phyloP scores from a whole-genome alignment of 306 rosid genomes.

The Glycyrrhiza uralensis region DNA sequence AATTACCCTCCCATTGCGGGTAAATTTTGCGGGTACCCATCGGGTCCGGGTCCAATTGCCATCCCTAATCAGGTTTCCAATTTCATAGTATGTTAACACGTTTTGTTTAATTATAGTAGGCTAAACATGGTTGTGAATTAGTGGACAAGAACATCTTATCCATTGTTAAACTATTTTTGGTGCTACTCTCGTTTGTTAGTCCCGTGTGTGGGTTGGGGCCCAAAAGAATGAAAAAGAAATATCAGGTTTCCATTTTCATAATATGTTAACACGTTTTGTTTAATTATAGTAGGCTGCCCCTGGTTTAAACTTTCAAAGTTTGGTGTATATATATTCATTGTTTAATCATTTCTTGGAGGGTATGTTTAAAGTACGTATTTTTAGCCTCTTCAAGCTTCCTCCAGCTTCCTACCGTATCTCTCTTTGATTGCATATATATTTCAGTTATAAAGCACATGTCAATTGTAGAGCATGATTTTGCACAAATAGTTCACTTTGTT shows the following conservation, averaged over 20 bases:
- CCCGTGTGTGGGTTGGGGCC: conserved; percentile 6
- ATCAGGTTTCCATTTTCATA: too few relatives aligned
- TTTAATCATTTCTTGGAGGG: neutral
- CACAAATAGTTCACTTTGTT: conserved; percentile 27
- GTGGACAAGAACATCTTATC: conserved; percentile 39
- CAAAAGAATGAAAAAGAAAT: conserved; percentile 28
- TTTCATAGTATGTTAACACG: too few relatives aligned
- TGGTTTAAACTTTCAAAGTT: neutral
- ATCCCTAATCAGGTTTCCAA: too few relatives aligned
- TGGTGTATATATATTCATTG: neutral
- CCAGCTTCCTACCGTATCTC: conserved; percentile 32
- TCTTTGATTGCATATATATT: conserved; percentile 17
- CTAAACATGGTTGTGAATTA: neutral
- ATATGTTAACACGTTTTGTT: too few relatives aligned
- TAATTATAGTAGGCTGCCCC: too few relatives aligned
- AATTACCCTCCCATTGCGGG: too few relatives aligned
- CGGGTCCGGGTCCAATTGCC: too few relatives aligned
- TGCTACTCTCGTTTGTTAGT: conserved; percentile 32
- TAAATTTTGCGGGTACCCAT: too few relatives aligned
- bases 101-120: too few relatives aligned
- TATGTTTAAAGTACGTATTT: neutral
- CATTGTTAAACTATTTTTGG: conserved; percentile 29
- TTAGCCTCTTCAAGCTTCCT: conserved; percentile 19
- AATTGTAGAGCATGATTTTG: conserved; percentile 20
- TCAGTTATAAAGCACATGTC: conserved; percentile 35